These are phyloP conservation scores for Capsicum baccatum DNA, from an alignment of 257 asterid species.

Conservation along the genomic window DNA sequence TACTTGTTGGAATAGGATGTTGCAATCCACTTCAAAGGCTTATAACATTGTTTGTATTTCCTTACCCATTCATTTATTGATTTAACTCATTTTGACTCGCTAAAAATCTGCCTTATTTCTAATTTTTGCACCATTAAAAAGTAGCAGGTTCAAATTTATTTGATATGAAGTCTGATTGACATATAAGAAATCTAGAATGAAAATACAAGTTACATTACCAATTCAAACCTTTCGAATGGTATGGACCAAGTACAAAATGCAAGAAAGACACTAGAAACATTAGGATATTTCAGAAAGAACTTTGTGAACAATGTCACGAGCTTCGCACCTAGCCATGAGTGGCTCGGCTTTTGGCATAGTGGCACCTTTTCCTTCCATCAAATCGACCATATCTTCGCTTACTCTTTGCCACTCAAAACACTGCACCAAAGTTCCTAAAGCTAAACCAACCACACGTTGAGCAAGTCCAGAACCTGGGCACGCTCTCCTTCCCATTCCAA, in stretches of 20 bases:
- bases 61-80: not conserved
- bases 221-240: not conserved
- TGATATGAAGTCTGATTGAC: not conserved
- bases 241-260: not conserved
- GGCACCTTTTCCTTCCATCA: constrained; percentile 56
- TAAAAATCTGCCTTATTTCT: not conserved
- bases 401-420: constrained; percentile 63
- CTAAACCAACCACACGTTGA: constrained; percentile 53
- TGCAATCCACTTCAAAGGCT: not conserved
- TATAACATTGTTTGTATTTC: not conserved
- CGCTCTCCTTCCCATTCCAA: constrained; percentile 77
- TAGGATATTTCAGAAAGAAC: constrained; percentile 22
- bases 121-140: not conserved
- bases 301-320: constrained; percentile 36
- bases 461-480: constrained; percentile 71
- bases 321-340: constrained; percentile 50
- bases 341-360: constrained; percentile 52
- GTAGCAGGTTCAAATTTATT: not conserved
- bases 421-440: constrained; percentile 56
- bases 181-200: not conserved
- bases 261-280: not conserved
- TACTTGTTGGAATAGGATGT: not conserved
- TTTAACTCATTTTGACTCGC: not conserved
- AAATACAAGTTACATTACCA: not conserved
- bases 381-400: constrained; percentile 46